These are phyloP conservation scores for Skeletonema tropicum DNA, from an alignment of 108 stramenopile species.

Conservation along the genomic window DNA sequence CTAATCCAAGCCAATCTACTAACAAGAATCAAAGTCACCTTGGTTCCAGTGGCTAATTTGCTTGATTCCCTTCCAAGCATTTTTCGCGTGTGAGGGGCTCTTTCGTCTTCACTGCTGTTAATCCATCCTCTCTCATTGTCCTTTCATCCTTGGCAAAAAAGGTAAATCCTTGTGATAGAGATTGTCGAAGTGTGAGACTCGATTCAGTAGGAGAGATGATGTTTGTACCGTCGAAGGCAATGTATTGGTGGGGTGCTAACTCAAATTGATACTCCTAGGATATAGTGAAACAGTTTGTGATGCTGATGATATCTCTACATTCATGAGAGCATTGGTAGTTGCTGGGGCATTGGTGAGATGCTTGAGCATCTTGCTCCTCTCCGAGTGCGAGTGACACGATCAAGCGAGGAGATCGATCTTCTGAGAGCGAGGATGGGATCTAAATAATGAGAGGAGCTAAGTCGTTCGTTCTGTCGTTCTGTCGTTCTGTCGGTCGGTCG, in stretches of 20 bases:
- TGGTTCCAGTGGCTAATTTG: not conserved
- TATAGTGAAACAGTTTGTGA: not conserved
- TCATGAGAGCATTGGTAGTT: not conserved
- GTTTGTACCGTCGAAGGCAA: not conserved
- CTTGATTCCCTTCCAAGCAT: not conserved
- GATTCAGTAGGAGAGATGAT: not conserved
- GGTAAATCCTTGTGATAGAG: constrained; percentile 1
- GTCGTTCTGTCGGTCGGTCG: too few species aligned
- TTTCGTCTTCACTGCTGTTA: too few species aligned
- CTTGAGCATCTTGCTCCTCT: too few species aligned
- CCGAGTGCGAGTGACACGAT: too few species aligned
- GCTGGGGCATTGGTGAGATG: too few species aligned
- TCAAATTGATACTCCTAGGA: constrained; percentile 4
- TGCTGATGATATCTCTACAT: not conserved
- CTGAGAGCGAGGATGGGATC: too few species aligned
- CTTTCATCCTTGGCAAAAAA: not conserved
- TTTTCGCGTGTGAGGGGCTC: not conserved
- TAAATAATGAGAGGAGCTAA: too few species aligned
- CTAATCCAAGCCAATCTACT: not conserved
- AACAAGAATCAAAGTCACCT: not conserved
- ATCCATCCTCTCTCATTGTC: not conserved
- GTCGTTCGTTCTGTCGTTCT: too few species aligned
- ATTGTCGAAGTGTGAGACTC: not conserved
- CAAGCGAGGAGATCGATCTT: too few species aligned
- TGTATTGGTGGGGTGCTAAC: not conserved